Percentiles rank a stretch among this genome's conserved stretches.
These are phyloP conservation scores for Bolboschoenoplectus hybrid DNA, from an alignment of 202 grass and related monocot genomes.

Conservation along the genomic window DNA sequence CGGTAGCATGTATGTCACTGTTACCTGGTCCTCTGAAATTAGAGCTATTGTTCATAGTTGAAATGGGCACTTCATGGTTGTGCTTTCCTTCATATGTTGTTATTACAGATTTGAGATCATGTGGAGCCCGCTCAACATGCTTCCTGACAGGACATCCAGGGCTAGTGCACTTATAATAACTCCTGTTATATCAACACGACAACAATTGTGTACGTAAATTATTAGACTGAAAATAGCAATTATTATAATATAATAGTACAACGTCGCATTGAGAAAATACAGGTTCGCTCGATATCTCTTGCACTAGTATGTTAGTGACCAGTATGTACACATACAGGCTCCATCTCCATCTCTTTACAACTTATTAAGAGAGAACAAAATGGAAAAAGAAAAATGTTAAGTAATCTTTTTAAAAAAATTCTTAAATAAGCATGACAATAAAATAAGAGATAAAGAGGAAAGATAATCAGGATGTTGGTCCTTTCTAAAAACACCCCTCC, in stretches of 20 bases:
- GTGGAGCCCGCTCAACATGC: slow-evolving; percentile 37
- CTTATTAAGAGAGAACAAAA: not conserved
- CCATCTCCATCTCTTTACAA: not conserved
- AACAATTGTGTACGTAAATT: not conserved
- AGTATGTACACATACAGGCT: not conserved
- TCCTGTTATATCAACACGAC: slow-evolving; percentile 31
- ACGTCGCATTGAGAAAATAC: not conserved
- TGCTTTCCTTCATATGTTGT: slow-evolving; percentile 42
- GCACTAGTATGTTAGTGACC: not conserved
- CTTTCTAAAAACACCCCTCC: not conserved
- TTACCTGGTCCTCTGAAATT: slow-evolving; percentile 12
- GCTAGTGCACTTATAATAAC: slow-evolving; percentile 41
- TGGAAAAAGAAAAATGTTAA: not conserved
- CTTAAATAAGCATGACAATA: not conserved
- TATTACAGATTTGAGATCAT: slow-evolving; percentile 43
- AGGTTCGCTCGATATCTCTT: not conserved
- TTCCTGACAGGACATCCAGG: slow-evolving; percentile 36
- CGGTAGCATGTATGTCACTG: not conserved
- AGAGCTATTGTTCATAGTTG: slow-evolving; percentile 27
- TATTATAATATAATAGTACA: not conserved
- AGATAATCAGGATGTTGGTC: not conserved
- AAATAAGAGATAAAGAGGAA: not conserved
- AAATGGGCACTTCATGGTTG: slow-evolving; percentile 38
- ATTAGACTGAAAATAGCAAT: not conserved
- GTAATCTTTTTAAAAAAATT: not conserved